These are phyloP conservation scores for Calocybe indica DNA, from an alignment of 768 basidiomycete species.

Conservation along the genomic window DNA sequence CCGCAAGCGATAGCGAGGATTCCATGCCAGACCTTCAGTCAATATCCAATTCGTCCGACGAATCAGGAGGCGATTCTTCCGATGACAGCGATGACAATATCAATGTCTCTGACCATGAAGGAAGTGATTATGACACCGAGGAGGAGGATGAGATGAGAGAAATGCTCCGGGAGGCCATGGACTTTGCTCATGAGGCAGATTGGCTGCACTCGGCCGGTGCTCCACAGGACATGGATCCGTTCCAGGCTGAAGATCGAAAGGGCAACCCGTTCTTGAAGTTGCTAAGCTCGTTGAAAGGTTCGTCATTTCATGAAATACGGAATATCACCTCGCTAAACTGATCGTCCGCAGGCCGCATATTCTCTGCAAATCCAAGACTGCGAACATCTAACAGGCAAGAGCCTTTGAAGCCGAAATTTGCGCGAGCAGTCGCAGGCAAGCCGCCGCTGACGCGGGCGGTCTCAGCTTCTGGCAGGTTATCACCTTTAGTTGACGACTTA, in stretches of 20 bases:
- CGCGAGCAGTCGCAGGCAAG: not conserved
- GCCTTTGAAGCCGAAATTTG: constrained; percentile 11
- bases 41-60: constrained; percentile 55
- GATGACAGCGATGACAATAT: constrained; percentile 30
- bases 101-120: constrained; percentile 25
- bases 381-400: constrained; percentile 23
- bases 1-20: constrained; percentile 34
- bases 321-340: constrained; percentile 1
- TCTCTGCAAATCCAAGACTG: constrained; percentile 37
- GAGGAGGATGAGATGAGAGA: constrained; percentile 62
- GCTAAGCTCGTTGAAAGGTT: constrained; percentile 70
- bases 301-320: constrained; percentile 3
- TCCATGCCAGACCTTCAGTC: constrained; percentile 68
- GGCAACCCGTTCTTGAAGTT: constrained; percentile 77
- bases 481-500: too few relatives aligned
- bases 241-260: constrained; percentile 46
- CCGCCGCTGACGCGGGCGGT: not conserved
- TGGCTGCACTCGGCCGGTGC: constrained; percentile 45
- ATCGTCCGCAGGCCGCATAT: constrained; percentile 55
- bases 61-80: constrained; percentile 24
- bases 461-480: not conserved
- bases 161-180: constrained; percentile 67
- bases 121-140: constrained; percentile 54
- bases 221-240: constrained; percentile 35
- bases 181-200: constrained; percentile 53